A percentile compares a stretch with the other conserved stretches of the same genome.
Conservation (phyloP, 1,284 basidiomycete species). For the Rhodotorula mucilaginosa region DNA sequence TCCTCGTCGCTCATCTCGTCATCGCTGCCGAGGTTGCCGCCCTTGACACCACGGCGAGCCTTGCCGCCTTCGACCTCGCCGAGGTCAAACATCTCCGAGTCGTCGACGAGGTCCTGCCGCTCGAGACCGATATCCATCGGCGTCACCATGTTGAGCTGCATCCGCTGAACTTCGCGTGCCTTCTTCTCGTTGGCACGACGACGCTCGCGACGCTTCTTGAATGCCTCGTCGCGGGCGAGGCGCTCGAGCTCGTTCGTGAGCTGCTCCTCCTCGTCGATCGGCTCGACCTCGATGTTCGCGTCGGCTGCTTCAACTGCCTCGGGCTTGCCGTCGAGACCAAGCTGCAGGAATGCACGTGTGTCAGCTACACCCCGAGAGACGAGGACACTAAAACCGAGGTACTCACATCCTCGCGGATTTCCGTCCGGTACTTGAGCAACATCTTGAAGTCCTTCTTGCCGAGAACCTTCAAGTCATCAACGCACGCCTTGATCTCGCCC, state of each 20-base stretch:
- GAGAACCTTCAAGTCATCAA: constrained; percentile 90
- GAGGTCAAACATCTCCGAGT: constrained; percentile 83
- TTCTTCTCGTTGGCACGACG: constrained; percentile 87
- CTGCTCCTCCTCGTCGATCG: constrained; percentile 78
- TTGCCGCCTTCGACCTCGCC: constrained; percentile 59
- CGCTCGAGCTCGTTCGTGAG: constrained; percentile 75
- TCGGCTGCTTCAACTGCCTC: constrained; percentile 69
- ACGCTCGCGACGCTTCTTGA: constrained; percentile 73
- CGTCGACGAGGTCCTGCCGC: constrained; percentile 55
- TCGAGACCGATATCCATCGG: constrained; percentile 94
- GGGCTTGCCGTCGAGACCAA: constrained; percentile 73
- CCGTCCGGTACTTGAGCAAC: constrained; percentile 84
- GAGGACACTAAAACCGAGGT: too few species aligned
- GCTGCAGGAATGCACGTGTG: constrained; percentile 50
- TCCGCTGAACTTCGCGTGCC: constrained; percentile 81
- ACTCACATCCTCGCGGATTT: constrained; percentile 73
- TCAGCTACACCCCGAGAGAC: constrained; percentile 6
- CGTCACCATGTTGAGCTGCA: constrained; percentile 97
- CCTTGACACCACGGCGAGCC: constrained; percentile 49
- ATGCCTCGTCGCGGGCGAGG: constrained; percentile 63
- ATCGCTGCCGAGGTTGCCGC: constrained; percentile 39
- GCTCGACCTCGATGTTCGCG: constrained; percentile 73
- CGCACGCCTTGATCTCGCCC: constrained; percentile 74
- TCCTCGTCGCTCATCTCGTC: constrained; percentile 56
- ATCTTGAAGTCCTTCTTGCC: constrained; percentile 97